phyloP scores from a whole-genome alignment of 2,329 filamentous ascomycete species.

The Penicillium sp. region DNA sequence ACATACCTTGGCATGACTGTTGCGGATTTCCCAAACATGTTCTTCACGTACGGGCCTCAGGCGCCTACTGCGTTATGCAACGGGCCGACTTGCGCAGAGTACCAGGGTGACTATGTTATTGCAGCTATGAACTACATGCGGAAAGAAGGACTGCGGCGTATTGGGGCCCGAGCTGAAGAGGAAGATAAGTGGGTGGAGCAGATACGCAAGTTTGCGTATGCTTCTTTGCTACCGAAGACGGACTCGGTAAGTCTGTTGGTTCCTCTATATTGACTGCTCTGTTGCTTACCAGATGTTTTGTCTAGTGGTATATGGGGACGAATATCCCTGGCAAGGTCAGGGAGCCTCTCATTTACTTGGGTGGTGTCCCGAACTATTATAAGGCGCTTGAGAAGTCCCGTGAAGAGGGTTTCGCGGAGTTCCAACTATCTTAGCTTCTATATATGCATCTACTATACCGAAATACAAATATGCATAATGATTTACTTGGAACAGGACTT shows the following conservation, averaged over 20 bases:
- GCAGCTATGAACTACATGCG: slow-evolving; percentile 44
- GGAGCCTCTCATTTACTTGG: slow-evolving; percentile 47
- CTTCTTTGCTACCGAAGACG: slow-evolving; percentile 43
- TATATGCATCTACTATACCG: not conserved
- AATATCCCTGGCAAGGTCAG: slow-evolving; percentile 54
- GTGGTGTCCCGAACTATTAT: slow-evolving; percentile 20
- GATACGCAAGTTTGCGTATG: not conserved
- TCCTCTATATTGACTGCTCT: not conserved
- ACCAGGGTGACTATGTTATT: slow-evolving; percentile 45
- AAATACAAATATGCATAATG: no score
- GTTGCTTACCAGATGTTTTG: not conserved
- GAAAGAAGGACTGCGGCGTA: not conserved
- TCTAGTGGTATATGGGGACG: slow-evolving; percentile 54
- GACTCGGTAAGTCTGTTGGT: slow-evolving; percentile 28
- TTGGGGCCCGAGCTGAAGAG: not conserved
- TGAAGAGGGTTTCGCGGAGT: not conserved
- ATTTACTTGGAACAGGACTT: no score
- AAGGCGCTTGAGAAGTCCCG: slow-evolving; percentile 7
- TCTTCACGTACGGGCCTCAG: slow-evolving; percentile 53
- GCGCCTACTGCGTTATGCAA: slow-evolving; percentile 45
- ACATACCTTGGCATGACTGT: slow-evolving; percentile 42
- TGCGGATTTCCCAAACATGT: slow-evolving; percentile 45
- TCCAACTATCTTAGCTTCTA: not conserved
- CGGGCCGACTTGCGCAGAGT: slow-evolving; percentile 49
- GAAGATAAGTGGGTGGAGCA: slow-evolving; percentile 1